Evolutionary conservation across 371 early-diverging fungal genomes (phyloP), one percentile per base, ranked within the genome.

Genomic region (Mortierella polycephala): DNA sequence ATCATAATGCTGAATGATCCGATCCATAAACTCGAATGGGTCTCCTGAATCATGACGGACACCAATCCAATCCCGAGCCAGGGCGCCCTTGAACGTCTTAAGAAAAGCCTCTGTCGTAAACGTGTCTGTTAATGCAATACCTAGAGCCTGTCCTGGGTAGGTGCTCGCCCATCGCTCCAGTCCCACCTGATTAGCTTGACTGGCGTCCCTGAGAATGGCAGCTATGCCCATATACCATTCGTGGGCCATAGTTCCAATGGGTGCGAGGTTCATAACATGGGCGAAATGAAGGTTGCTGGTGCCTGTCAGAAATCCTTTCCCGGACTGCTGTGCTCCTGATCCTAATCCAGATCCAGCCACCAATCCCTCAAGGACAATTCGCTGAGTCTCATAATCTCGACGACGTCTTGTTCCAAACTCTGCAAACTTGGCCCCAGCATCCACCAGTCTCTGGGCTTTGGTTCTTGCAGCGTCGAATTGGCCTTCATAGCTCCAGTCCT

Each of bases 151-250:
- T 12, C 86, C 85, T 5, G 87, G 74, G 56, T 89, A 94, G 0
- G 88, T 88, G 16, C 81, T 54, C 16, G 85, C 68, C 94, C 94
- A 94, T 44, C 83, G 86, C 8, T 81, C 59, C 37, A 94, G 62
- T 3, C 93, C 88, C 39, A 84, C 77, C 10, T 80, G 79, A 62
- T 94, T 93, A 2, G 89, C 93, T 50, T 85, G 83, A 40, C 84
- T 66, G 9, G 92, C 83, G 18, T 87, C 89, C 49, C 87, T 87
- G 52, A 93, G 69, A 13, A 77, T 77, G 10, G 92, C 93, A 9
- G 92, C 90, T n/a, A 88, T 77, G 1, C 87, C 94, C 93, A 93
- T 94, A 62, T 88, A 90, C 85, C 90, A 93, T 58, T 94, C 94
- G 73, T 94, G 94, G 0, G 91, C 90, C 84, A 93, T 86, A 1